These are phyloP conservation scores for Aspergillus hancockii DNA, from an alignment of 495 filamentous ascomycete species.

Conservation along the genomic window DNA sequence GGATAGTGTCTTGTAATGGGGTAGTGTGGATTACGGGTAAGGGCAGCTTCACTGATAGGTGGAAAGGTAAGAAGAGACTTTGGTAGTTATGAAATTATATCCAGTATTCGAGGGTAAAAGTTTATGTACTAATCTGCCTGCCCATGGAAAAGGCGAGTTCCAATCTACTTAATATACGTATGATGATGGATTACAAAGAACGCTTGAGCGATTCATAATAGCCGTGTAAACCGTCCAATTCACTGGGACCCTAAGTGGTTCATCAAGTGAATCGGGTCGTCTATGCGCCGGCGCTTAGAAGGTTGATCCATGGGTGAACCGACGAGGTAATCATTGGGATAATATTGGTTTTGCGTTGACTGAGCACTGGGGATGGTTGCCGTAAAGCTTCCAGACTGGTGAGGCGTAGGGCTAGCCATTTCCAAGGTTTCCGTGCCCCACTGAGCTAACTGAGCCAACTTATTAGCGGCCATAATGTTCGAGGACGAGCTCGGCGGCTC, in stretches of 20 bases:
- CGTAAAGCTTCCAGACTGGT: not conserved
- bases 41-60: too few relatives aligned
- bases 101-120: too few relatives aligned
- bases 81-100: too few relatives aligned
- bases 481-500: too few relatives aligned
- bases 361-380: not conserved
- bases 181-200: too few relatives aligned
- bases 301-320: not conserved
- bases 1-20: too few relatives aligned
- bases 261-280: not conserved
- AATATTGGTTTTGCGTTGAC: not conserved
- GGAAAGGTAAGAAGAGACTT: too few relatives aligned
- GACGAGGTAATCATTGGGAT: not conserved
- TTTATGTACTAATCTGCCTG: too few relatives aligned
- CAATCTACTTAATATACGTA: too few relatives aligned
- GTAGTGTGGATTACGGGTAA: too few relatives aligned
- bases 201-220: too few relatives aligned
- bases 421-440: not conserved
- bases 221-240: not conserved
- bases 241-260: not conserved
- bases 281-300: not conserved
- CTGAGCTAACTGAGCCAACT: not conserved
- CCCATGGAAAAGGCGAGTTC: too few relatives aligned
- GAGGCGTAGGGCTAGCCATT: not conserved
- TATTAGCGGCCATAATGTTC: not conserved